Base-by-base conservation (phyloP, 257 asterid genomes). In the Nicotiana sylvestris region DNA sequence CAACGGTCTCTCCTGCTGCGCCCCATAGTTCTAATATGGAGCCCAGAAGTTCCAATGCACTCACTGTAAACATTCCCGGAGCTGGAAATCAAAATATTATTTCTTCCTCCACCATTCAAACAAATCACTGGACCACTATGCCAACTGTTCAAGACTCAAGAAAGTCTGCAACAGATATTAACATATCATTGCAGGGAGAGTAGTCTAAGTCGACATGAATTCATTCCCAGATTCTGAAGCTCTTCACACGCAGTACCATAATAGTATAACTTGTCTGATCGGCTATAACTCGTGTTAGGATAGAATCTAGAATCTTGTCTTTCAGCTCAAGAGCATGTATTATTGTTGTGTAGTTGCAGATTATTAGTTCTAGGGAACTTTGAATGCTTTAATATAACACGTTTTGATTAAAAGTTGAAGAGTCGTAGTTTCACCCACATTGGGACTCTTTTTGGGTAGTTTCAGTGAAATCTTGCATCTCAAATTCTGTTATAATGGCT, bases 161-260 rank as follows among this genome's bases (percentile, higher is more conserved):
- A 67, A 89, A 86, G 65, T 65, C 93, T n/a, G 56, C 87, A 4
- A 92, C 95, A 21, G 96, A 94, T 83, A 92, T 92, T 89, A 92
- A 91, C 80, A 90, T 91, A 77, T 85, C 97, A 6, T 87, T 94
- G 90, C 92, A 89, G 81, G 91, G 93, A 58, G 88, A 88, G 83
- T 86, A 77, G 51, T 70, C 43, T 56, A 29, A 74, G 15, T 72
- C 39, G 3, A 46, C 39, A 10, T 6, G 15, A 49, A 74, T 74
- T 49, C 62, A 49, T 49, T 74, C 43, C 62, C 43, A 74, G 80
- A 49, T 74, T 74, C 43, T 27, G 62, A 72, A 72, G 62, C 62
- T 21, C 78, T 49, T 74, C 62, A 27, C 35, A 13, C 25, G 80
- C 27, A 6, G 64, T 74, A 74, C 64, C 80, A 49, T 43, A 49